phyloP scores from a whole-genome alignment of 176 grass and related monocot genomes.

The Phoenix dactylifera region DNA sequence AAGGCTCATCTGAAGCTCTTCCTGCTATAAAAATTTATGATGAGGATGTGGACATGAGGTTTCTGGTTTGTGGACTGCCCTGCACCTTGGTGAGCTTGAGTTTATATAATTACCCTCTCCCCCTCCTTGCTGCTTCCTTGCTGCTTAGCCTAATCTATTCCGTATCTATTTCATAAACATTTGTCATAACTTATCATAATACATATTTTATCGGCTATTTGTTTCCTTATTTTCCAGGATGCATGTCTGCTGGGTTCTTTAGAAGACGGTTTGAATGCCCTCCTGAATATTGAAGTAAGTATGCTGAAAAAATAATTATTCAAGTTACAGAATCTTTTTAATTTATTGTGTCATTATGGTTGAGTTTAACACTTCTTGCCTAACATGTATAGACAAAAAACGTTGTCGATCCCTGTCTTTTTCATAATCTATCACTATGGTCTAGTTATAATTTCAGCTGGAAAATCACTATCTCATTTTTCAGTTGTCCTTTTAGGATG shows the following conservation, averaged over 20 bases:
- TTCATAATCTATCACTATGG: no score
- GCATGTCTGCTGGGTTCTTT: slow-evolving; percentile 71
- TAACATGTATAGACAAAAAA: no score
- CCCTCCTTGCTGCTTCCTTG: no score
- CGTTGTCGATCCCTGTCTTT: no score
- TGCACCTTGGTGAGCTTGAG: slow-evolving; percentile 41
- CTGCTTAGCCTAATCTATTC: no score
- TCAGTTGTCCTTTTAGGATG: no score
- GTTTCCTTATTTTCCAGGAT: slow-evolving; percentile 47
- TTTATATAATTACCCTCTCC: not conserved
- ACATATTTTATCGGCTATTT: not conserved
- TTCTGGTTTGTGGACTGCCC: slow-evolving; percentile 86
- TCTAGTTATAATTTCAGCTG: no score
- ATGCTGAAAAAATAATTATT: slow-evolving; percentile 7
- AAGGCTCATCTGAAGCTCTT: slow-evolving; percentile 40
- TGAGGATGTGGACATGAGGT: slow-evolving; percentile 67
- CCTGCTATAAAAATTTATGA: slow-evolving; percentile 80
- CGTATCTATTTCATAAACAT: no score
- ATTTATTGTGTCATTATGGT: no score
- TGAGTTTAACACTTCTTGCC: no score
- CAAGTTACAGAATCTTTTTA: slow-evolving; percentile 2
- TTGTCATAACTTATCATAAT: no score
- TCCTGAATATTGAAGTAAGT: slow-evolving; percentile 92
- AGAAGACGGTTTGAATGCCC: slow-evolving; percentile 91
- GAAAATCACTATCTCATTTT: no score